Percentiles rank a stretch among this genome's conserved stretches.
phyloP scores from a whole-genome alignment of 305 asterid species.

The Fraxinus velutina region DNA sequence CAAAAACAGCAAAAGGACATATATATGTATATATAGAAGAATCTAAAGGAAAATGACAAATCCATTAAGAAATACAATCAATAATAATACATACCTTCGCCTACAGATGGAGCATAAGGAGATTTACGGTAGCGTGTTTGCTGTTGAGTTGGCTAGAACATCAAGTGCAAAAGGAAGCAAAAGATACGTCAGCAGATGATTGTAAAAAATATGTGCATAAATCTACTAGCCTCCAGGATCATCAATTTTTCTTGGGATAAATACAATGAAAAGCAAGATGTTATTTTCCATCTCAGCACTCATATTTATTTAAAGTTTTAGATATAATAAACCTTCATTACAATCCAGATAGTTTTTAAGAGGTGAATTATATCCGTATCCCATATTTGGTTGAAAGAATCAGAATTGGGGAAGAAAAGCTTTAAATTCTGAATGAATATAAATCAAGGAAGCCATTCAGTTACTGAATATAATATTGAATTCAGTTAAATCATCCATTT shows the following conservation, averaged over 20 bases:
- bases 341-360: background rate
- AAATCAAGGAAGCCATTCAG: background rate
- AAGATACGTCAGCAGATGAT: conserved; percentile 15
- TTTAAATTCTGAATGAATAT: background rate
- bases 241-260: background rate
- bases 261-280: background rate
- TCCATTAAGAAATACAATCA: conserved; percentile 13
- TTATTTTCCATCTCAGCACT: background rate
- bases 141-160: conserved; percentile 82
- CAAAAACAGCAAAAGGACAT: background rate
- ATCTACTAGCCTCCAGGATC: background rate
- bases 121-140: conserved; percentile 95
- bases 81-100: conserved; percentile 60
- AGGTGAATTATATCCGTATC: background rate
- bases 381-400: background rate
- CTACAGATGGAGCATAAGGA: conserved; percentile 82
- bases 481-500: background rate
- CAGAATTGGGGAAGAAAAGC: background rate
- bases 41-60: background rate
- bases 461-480: background rate
- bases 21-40: background rate
- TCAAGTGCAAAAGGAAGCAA: conserved; percentile 22
- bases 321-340: background rate
- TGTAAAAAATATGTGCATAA: background rate
- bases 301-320: background rate